Conservation (phyloP, 2,329 filamentous ascomycete species). For the Aspergillus chevalieri region DNA sequence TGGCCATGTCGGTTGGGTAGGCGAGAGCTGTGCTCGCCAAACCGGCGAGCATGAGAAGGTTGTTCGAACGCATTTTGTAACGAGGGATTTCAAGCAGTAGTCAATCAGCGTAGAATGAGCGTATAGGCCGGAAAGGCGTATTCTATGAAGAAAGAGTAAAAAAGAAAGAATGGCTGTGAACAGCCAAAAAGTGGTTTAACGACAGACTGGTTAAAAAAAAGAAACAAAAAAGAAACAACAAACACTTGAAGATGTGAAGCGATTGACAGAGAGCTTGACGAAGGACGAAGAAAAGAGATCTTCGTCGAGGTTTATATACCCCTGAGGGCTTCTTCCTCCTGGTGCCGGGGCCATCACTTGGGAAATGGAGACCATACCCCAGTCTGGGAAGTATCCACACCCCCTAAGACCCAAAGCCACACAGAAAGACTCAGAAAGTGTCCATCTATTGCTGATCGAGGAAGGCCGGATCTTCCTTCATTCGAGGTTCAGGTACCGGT, state of each 20-base stretch:
- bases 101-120: neutral
- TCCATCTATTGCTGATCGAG: conserved; percentile 8
- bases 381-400: conserved; percentile 5
- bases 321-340: conserved; percentile 17
- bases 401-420: conserved; percentile 1
- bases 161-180: conserved; percentile 10
- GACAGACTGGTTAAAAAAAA: conserved; percentile 24
- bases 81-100: conserved; percentile 7
- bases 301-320: conserved; percentile 29
- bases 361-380: conserved; percentile 9
- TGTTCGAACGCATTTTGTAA: conserved; percentile 20
- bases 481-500: conserved; percentile 6
- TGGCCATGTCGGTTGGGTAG: conserved; percentile 20
- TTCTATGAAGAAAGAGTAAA: conserved; percentile 12
- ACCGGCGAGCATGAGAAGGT: conserved; percentile 27
- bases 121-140: conserved; percentile 1
- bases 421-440: neutral
- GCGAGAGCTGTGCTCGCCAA: conserved; percentile 28
- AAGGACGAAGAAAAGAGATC: conserved; percentile 15
- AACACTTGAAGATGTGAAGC: conserved; percentile 16
- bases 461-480: conserved; percentile 17
- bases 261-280: conserved; percentile 18
- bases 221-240: conserved; percentile 17
- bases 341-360: conserved; percentile 3
- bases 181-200: conserved; percentile 21